Conservation (phyloP, 2,329 filamentous ascomycete genomes). For the Colletotrichum godetiae region DNA sequence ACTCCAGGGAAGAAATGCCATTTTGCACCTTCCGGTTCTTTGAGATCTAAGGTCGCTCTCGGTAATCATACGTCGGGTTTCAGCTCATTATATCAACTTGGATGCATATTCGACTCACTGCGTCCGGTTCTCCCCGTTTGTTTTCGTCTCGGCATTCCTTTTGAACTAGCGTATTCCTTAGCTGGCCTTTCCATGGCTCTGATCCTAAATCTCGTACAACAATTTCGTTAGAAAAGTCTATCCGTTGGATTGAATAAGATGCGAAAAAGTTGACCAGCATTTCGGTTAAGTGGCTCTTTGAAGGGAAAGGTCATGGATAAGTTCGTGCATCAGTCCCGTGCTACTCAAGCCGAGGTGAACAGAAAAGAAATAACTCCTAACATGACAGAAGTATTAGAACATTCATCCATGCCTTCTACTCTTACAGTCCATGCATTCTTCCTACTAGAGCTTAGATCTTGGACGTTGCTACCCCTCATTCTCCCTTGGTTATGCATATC, state of each 20-base stretch:
- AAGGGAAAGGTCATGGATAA: too few species aligned
- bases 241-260: too few species aligned
- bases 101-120: background rate
- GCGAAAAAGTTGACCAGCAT: too few species aligned
- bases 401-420: too few species aligned
- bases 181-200: background rate
- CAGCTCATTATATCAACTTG: background rate
- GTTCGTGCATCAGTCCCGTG: too few species aligned
- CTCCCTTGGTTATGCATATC: background rate
- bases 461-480: background rate
- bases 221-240: too few species aligned
- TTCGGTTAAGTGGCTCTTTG: too few species aligned
- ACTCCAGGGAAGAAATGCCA: background rate
- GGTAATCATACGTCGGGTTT: background rate
- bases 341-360: too few species aligned
- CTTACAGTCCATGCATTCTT: background rate
- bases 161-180: background rate
- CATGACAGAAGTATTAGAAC: too few species aligned
- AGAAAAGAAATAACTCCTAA: too few species aligned
- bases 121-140: constrained; percentile 15
- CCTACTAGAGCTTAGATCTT: background rate
- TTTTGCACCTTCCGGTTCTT: background rate
- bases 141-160: constrained; percentile 22
- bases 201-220: background rate
- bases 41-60: constrained; percentile 1